Percentiles rank a stretch among this genome's conserved stretches.
Evolutionary conservation across 176 grass and related monocot species (phyloP).

Genomic region (Cenchrus fungigraminus): DNA sequence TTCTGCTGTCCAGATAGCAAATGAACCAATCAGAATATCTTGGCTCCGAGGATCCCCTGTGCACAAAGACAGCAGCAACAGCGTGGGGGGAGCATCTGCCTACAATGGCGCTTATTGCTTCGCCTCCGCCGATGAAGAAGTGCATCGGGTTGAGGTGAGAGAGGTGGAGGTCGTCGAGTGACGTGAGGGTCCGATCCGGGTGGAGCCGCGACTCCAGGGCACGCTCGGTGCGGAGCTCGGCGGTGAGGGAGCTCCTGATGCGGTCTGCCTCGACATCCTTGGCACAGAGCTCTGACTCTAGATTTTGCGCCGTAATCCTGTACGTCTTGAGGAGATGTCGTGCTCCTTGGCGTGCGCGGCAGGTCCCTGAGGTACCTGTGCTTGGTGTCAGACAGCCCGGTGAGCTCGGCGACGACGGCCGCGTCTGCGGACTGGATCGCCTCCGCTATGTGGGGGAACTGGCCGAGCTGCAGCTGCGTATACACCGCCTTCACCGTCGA

Average conservation of each 20-base stretch:
- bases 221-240: conserved; percentile 55
- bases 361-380: conserved; percentile 61
- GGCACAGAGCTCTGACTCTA: conserved; percentile 57
- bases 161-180: conserved; percentile 76
- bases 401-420: conserved; percentile 79
- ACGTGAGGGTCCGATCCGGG: conserved; percentile 69
- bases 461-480: conserved; percentile 87
- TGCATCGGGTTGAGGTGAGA: conserved; percentile 90
- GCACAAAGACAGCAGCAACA: too few species aligned
- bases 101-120: too few species aligned
- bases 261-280: conserved; percentile 55
- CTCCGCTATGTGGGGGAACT: conserved; percentile 78
- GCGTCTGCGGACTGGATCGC: conserved; percentile 73
- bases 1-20: too few species aligned
- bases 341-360: conserved; percentile 80
- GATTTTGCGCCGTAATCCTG: conserved; percentile 83
- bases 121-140: conserved; percentile 55
- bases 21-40: too few species aligned
- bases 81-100: too few species aligned
- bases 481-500: conserved; percentile 95
- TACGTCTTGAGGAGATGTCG: conserved; percentile 79
- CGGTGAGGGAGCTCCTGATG: conserved; percentile 35
- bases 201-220: conserved; percentile 66
- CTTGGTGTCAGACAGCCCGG: conserved; percentile 79
- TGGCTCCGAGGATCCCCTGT: too few species aligned